Evolutionary conservation across 768 basidiomycete genomes (phyloP), one percentile per base, ranked within the genome.

Genomic region (Psilocybe azurescens): DNA sequence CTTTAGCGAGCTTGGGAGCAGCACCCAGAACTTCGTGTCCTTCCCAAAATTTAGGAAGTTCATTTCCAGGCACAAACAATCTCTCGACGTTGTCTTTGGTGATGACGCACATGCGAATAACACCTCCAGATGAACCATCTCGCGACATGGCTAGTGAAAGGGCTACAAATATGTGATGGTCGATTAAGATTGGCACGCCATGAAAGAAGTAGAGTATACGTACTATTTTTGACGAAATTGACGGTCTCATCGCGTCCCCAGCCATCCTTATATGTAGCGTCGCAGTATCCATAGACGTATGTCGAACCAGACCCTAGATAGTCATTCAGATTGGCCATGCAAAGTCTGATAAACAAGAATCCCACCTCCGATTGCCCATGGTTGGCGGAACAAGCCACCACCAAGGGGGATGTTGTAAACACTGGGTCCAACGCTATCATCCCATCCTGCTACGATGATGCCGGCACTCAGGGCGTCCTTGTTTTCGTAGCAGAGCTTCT

Each of bases 401-500:
- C 97, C 97, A 13, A 99, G 83, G 14, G 97, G 97, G 63, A 99
- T 94, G 74, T 96, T 98, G 78, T 95, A 99, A 28, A 99, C 96
- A 62, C 91, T 92, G 1, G 96, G 93, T 16, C 97, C 97, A 39
- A 76, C 79, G 65, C 94, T 89, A 70, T 88, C 89, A 77, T 99
- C 97, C 96, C 97, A 99, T 0, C 97, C 97, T 10, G 92, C 97
- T 20, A 98, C 95, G 70, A 99, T 99, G 74, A 99, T 98, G 20
- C 97, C 96, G 2, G 97, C 97, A 36, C 84, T 87, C 46, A 99
- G 76, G 1, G 70, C 75, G 72, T 95, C 95, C 80, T 99, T 99
- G 83, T 97, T 98, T 46, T 89, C 83, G 73, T 99, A 99, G 77
- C 94, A 96, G 44, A 98, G 63, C 57, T 82, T 85, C 74, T 99